Conservation (phyloP, 345 rosid species). For the Rhodamnia argentea region DNA sequence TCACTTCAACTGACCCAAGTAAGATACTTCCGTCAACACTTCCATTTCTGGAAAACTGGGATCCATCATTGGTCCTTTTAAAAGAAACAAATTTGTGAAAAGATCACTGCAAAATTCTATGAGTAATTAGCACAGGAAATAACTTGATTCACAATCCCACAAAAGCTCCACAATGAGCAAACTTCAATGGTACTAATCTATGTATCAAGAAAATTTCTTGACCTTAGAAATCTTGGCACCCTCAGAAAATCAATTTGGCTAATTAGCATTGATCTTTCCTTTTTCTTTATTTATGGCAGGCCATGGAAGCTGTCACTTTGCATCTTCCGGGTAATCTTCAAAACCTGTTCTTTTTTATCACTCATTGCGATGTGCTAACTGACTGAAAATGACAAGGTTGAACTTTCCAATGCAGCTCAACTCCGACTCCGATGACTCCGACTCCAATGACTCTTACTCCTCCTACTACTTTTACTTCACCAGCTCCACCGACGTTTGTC, state of each 20-base stretch:
- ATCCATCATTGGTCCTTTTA: background rate
- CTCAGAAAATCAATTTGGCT: background rate
- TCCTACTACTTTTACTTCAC: background rate
- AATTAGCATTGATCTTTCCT: background rate
- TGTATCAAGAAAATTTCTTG: background rate
- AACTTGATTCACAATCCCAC: background rate
- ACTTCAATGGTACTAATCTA: background rate
- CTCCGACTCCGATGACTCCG: constrained; percentile 28
- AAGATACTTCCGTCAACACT: constrained; percentile 13
- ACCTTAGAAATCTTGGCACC: background rate
- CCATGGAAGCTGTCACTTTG: constrained; percentile 64
- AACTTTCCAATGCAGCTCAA: constrained; percentile 37
- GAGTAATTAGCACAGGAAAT: background rate
- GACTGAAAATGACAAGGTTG: background rate
- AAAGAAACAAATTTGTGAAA: background rate
- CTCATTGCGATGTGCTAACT: background rate
- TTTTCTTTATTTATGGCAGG: constrained; percentile 27
- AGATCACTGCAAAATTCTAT: background rate
- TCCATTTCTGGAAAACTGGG: background rate
- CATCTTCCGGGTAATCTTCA: constrained; percentile 24
- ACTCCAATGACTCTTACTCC: constrained; percentile 19
- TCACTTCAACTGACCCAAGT: constrained; percentile 86
- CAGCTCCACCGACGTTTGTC: constrained; percentile 12
- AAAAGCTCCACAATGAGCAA: background rate
- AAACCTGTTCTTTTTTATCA: background rate